Conservation (phyloP, 2,329 filamentous ascomycete genomes). For the Colletotrichum chrysophilum region DNA sequence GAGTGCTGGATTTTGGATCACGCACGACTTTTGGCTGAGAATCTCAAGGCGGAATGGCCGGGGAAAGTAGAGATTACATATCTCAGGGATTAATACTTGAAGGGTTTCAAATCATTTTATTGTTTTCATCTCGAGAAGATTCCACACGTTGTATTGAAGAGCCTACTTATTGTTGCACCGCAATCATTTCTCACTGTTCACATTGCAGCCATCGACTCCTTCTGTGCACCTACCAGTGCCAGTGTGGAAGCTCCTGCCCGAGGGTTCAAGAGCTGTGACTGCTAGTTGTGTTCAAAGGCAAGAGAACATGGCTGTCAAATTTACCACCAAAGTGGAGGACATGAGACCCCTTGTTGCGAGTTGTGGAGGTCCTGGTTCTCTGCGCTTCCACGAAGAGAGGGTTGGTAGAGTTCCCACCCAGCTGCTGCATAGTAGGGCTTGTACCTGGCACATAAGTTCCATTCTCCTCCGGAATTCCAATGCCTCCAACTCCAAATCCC, state of each 20-base stretch:
- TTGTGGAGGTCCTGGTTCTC: not conserved
- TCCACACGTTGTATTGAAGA: not conserved
- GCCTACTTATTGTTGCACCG: not conserved
- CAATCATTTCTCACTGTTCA: not conserved
- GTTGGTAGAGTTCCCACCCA: not conserved
- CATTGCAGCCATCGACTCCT: not conserved
- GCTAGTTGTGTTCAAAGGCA: not conserved
- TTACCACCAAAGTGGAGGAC: not conserved
- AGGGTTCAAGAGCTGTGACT: not conserved
- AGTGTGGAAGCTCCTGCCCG: not conserved
- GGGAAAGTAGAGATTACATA: not conserved
- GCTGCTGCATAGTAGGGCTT: not conserved
- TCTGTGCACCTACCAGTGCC: not conserved
- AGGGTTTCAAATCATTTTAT: not conserved
- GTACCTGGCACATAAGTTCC: not conserved
- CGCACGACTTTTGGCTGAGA: conserved; percentile 27
- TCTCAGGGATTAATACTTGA: not conserved
- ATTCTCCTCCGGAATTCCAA: not conserved
- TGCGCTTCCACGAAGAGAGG: not conserved
- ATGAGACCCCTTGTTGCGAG: not conserved
- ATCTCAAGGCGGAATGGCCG: conserved; percentile 1
- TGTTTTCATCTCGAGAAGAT: not conserved
- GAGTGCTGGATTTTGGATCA: conserved; percentile 26
- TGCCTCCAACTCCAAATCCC: not conserved
- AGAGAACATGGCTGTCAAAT: not conserved